Evolutionary conservation across 2,329 filamentous ascomycete genomes (phyloP).

Genomic region (Monilinia aucupariae): DNA sequence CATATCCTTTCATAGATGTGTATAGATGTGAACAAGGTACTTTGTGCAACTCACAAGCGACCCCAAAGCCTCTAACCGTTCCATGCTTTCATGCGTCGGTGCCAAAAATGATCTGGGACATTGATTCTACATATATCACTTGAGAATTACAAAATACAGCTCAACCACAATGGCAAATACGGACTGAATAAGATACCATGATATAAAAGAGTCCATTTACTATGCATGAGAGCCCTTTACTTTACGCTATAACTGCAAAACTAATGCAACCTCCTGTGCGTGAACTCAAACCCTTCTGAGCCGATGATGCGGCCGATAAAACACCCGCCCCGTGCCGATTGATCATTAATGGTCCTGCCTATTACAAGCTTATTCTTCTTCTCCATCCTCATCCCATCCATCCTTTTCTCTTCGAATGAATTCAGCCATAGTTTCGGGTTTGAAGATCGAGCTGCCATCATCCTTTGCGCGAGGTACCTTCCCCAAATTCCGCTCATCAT

Average conservation of each 20-base stretch:
- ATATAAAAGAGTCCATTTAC: background rate
- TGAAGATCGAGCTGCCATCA: constrained; percentile 66
- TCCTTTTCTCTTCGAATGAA: constrained; percentile 76
- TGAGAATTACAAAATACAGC: background rate
- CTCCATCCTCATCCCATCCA: constrained; percentile 64
- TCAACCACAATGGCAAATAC: background rate
- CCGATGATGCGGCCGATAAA: background rate
- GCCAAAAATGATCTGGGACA: background rate
- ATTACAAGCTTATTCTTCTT: constrained; percentile 30
- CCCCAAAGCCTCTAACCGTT: background rate
- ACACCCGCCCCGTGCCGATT: background rate
- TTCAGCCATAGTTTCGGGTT: constrained; percentile 63
- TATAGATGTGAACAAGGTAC: background rate
- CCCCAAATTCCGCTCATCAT: constrained; percentile 53
- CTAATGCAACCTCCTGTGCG: background rate
- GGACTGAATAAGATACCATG: background rate
- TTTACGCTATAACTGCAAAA: constrained; percentile 4
- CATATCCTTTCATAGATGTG: background rate
- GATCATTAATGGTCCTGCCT: background rate
- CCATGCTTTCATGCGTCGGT: background rate
- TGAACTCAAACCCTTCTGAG: background rate
- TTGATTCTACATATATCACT: background rate
- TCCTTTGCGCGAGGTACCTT: constrained; percentile 62
- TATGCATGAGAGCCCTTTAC: background rate
- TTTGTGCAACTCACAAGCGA: background rate